phyloP scores from a whole-genome alignment of 2,329 filamentous ascomycete species.

The Apiospora koreana region DNA sequence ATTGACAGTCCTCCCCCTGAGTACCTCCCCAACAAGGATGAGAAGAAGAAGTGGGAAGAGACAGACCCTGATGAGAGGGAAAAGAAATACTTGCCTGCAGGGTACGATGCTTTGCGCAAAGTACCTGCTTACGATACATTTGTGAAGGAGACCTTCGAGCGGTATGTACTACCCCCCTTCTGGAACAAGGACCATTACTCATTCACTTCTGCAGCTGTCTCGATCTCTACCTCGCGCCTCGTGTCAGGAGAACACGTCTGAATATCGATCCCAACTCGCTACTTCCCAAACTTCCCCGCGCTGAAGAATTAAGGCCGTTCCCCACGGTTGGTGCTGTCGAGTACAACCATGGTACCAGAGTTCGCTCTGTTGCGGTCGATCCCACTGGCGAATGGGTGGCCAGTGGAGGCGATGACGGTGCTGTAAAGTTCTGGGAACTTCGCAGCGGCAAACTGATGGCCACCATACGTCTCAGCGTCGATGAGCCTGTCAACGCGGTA shows the following conservation, averaged over 20 bases:
- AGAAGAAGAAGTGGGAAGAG: constrained; percentile 83
- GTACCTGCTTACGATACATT: constrained; percentile 90
- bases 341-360: constrained; percentile 88
- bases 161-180: constrained; percentile 35
- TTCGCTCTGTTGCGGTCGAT: constrained; percentile 82
- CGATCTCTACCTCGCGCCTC: constrained; percentile 91
- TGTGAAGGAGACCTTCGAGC: constrained; percentile 94
- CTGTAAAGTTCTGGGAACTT: constrained; percentile 87
- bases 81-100: constrained; percentile 81
- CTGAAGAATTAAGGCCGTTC: constrained; percentile 92
- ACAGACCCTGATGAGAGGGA: constrained; percentile 88
- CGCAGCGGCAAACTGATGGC: constrained; percentile 85
- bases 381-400: constrained; percentile 84
- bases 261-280: constrained; percentile 96
- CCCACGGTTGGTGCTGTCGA: constrained; percentile 86
- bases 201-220: constrained; percentile 55
- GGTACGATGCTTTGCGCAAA: constrained; percentile 81
- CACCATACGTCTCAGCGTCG: constrained; percentile 70
- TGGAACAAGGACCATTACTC: background rate
- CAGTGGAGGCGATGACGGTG: constrained; percentile 92
- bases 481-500: constrained; percentile 81
- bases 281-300: constrained; percentile 88
- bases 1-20: constrained; percentile 73
- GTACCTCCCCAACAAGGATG: constrained; percentile 84
- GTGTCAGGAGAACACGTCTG: constrained; percentile 91